Evolutionary conservation across 208 protist genomes (phyloP).

Genomic region (Porcisia hertigi): DNA sequence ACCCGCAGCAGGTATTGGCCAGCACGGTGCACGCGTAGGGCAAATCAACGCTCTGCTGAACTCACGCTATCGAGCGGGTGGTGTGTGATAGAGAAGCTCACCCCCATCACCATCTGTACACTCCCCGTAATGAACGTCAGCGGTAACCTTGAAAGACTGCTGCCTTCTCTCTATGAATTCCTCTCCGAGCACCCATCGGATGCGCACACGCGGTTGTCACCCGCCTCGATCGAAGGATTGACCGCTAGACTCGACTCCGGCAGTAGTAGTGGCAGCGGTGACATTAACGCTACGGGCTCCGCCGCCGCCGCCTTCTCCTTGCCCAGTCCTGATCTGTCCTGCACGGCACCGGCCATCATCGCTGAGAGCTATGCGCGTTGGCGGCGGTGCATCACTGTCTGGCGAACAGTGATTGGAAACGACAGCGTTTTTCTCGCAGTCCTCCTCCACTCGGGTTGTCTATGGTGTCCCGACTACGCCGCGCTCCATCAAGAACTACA

Average conservation of each 20-base stretch:
- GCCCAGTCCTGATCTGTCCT: neutral
- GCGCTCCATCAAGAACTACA: slow-evolving; percentile 15
- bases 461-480: slow-evolving; percentile 63
- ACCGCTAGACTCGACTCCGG: neutral
- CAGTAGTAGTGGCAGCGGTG: neutral
- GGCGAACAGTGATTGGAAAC: slow-evolving; percentile 65
- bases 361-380: slow-evolving; percentile 39
- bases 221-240: neutral
- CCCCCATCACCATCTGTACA: neutral
- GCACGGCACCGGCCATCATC: neutral
- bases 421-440: slow-evolving; percentile 67
- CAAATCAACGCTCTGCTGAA: neutral
- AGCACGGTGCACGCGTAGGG: neutral
- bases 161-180: slow-evolving; percentile 48
- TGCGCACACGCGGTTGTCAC: neutral
- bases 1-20: neutral
- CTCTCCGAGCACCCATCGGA: slow-evolving; percentile 24
- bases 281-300: neutral
- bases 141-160: slow-evolving; percentile 37
- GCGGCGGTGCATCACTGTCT: slow-evolving; percentile 58
- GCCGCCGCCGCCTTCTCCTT: neutral
- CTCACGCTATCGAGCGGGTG: neutral
- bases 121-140: slow-evolving; percentile 17
- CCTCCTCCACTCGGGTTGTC: slow-evolving; percentile 66
- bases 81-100: neutral